Base-by-base conservation (phyloP, 2,329 filamentous ascomycete genomes). In the Exophiala dermatitidis region DNA sequence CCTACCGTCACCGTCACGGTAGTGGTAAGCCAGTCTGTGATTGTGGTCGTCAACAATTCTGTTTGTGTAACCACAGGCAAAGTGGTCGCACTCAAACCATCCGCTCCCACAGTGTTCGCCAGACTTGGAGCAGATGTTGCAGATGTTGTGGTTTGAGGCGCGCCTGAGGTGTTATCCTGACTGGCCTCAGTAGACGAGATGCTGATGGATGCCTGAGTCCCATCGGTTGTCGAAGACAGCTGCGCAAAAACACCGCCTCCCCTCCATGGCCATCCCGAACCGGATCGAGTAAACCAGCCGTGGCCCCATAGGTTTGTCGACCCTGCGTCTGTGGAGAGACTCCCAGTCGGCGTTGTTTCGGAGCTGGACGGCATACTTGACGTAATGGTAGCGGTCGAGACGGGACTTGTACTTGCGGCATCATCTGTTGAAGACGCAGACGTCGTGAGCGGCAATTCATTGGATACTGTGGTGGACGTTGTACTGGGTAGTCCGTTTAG, bases 1-100 rank as follows among this genome's bases (percentile, higher is more conserved):
- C n/a, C 38, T 26, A 19, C 19, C 19, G n/a, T 28, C 28, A 41
- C 48, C 8, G 48, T 54, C 40, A 54, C 50, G 8, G 53, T 59
- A 5, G 50, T 38, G 37, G 57, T 57, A 48, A 57, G 36, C 44
- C n/a, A 53, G 31, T 50, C 54, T n/a, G 52, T 55, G 30, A 48
- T 44, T 10, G 50, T 58, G 12, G 42, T 49, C 7, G 48, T 53
- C 32, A 32, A 29, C 26, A 40, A 7, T n/a, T 30, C 50, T n/a
- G 3, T 41, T 29, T 30, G 46, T 41, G 31, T 12, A 12, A 12
- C 5, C 31, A 37, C 12, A 34, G 9, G 26, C 6, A 29, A 12
- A 45, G 42, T 45, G 10, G 12, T 45, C 30, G n/a, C 12, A 10
- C 42, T 45, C 28, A 12, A 30, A 8, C 3, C 7, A 31, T 31